These are phyloP conservation scores for Tephrocybe sp. DNA, from an alignment of 768 basidiomycete species.

Conservation along the genomic window DNA sequence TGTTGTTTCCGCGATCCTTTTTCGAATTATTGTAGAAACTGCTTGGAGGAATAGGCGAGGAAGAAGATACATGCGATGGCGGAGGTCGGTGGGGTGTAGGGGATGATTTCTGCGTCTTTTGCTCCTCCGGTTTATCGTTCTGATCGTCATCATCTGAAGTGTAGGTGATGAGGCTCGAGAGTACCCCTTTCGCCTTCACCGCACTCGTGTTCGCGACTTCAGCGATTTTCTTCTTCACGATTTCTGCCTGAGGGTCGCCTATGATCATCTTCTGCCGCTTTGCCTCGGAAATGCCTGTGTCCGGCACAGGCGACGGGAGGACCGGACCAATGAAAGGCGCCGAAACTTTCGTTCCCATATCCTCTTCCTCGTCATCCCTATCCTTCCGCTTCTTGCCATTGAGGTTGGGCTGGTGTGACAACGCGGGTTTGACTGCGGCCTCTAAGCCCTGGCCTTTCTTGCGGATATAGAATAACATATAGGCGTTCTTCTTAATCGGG, in stretches of 20 bases:
- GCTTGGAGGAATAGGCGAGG: constrained; percentile 27
- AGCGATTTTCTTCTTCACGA: constrained; percentile 54
- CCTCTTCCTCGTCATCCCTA: constrained; percentile 41
- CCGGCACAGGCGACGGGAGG: constrained; percentile 47
- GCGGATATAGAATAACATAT: constrained; percentile 89
- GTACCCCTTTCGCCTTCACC: constrained; percentile 26
- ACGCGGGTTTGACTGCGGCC: constrained; percentile 47
- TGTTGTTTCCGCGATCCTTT: constrained; percentile 20
- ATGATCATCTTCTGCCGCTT: constrained; percentile 24
- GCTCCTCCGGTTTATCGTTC: constrained; percentile 13
- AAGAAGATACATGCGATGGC: constrained; percentile 30
- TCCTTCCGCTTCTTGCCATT: constrained; percentile 46
- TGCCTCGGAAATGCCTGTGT: constrained; percentile 16
- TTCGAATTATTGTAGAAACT: constrained; percentile 36
- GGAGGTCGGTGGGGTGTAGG: constrained; percentile 15
- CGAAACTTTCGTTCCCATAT: constrained; percentile 47
- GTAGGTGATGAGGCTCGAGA: constrained; percentile 25
- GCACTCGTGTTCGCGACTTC: too few species aligned
- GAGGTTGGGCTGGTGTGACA: constrained; percentile 35
- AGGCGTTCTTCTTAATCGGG: constrained; percentile 77
- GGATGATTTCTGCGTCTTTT: constrained; percentile 16
- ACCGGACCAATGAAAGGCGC: constrained; percentile 64
- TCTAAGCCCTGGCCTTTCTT: constrained; percentile 75
- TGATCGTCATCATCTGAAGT: constrained; percentile 28
- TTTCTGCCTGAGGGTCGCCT: constrained; percentile 51